A percentile compares a stretch with the other conserved stretches of the same genome.
Conservation (phyloP, 352 stramenopile genomes). For the Phytophthora kernoviae region DNA sequence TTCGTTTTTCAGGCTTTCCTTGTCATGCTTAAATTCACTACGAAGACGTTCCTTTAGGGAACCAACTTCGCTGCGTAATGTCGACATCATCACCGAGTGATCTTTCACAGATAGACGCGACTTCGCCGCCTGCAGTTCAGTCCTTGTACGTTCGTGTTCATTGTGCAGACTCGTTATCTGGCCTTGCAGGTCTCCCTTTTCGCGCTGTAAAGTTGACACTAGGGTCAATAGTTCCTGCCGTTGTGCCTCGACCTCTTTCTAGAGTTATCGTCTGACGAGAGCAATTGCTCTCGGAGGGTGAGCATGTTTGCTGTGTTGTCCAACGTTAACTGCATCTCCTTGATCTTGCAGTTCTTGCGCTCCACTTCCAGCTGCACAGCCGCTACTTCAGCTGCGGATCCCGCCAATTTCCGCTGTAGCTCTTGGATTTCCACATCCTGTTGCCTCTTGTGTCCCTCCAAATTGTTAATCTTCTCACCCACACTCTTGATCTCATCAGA, state of each 20-base stretch:
- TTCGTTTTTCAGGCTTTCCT: slow-evolving; percentile 45
- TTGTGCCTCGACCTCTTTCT: slow-evolving; percentile 48
- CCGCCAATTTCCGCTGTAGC: slow-evolving; percentile 44
- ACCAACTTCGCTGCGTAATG: slow-evolving; percentile 61
- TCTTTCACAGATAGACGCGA: slow-evolving; percentile 52
- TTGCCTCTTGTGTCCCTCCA: slow-evolving; percentile 36
- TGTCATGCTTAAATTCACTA: slow-evolving; percentile 69
- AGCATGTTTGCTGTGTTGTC: slow-evolving; percentile 45
- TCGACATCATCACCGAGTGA: slow-evolving; percentile 59
- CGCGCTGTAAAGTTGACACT: slow-evolving; percentile 46
- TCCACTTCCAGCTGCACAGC: slow-evolving; percentile 42
- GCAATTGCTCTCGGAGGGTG: slow-evolving; percentile 51
- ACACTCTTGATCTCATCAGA: slow-evolving; percentile 38
- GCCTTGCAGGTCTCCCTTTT: slow-evolving; percentile 41
- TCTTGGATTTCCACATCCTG: slow-evolving; percentile 37
- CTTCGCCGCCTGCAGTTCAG: slow-evolving; percentile 45
- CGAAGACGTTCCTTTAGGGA: slow-evolving; percentile 65
- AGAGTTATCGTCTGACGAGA: slow-evolving; percentile 48
- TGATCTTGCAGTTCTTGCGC: slow-evolving; percentile 50
- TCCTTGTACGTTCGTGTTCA: slow-evolving; percentile 30
- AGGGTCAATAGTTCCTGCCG: slow-evolving; percentile 46
- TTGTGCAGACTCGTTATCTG: slow-evolving; percentile 28
- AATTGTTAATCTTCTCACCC: slow-evolving; percentile 31
- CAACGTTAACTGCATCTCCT: slow-evolving; percentile 59
- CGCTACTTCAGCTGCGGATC: slow-evolving; percentile 22